phyloP scores from a whole-genome alignment of 345 rosid species.

The Brassica napus region Da-Ae NC_063442.1:42640001-42640500 shows the following conservation, averaged over 20 bases:
- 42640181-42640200: constrained; percentile 2
- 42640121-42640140: neutral
- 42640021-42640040: neutral
- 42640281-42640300: neutral
- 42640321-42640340: constrained; percentile 6
- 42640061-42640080: neutral
- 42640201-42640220: neutral
- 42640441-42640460: neutral
- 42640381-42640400: neutral
- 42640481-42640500: neutral
- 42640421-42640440: neutral
- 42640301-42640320: neutral
- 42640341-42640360: neutral
- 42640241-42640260: neutral
- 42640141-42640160: constrained; percentile 1
- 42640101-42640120: neutral
- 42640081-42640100: neutral
- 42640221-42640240: neutral
- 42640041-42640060: neutral
- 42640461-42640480: neutral
- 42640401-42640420: neutral
- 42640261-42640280: neutral
- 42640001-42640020: neutral
- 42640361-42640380: neutral
- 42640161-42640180: neutral